Evolutionary conservation across 2,329 filamentous ascomycete genomes (phyloP), one percentile per base, ranked within the genome.

Genomic region (Bipolaris cookei): DNA sequence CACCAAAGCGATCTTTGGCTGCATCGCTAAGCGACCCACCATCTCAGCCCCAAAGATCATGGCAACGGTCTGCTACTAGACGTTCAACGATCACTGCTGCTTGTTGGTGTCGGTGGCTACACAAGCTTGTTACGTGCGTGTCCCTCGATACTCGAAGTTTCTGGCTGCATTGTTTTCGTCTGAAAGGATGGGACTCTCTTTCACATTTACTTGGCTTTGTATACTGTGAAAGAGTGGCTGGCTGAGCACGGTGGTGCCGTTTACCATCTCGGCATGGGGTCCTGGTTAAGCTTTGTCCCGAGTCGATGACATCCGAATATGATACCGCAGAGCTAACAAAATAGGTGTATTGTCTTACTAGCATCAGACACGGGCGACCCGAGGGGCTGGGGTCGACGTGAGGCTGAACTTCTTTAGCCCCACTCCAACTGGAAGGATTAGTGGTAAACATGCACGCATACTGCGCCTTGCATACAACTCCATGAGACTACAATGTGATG

Each of bases 11-110:
- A 30, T 30, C 28, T 54, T 49, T 51, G 52, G 50, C 18, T 58
- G 56, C 56, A 54, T 54, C 16, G 58, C 60, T 58, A 65, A 61
- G 63, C 53, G 42, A 44, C 53, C 50, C 50, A 51, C 61, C 50
- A 58, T 43, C 49, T 62, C 58, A 61, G 62, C 63, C 56, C 51
- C 39, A 30, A 23, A 20, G 44, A 50, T 55, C 51, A 20, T 32
- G 63, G 56, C 56, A 39, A 53, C 52, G 41, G 25, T 42, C 25
- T 37, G 25, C 52, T 32, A 23, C 53, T 54, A 34, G 20, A 23
- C 41, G 34, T 13, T 32, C 39, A 34, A 54, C 25, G 5, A 4
- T 44, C n/a, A 30, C 37, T 56, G 47, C 41, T 51, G 23, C 14
- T 34, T 56, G 28, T 51, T 41, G 50, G 38, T 14, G 13, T 54